Percentiles rank a stretch among this genome's conserved stretches.
Evolutionary conservation across 305 asterid species (phyloP).

Genomic region (Fraxinus paxiana): DNA sequence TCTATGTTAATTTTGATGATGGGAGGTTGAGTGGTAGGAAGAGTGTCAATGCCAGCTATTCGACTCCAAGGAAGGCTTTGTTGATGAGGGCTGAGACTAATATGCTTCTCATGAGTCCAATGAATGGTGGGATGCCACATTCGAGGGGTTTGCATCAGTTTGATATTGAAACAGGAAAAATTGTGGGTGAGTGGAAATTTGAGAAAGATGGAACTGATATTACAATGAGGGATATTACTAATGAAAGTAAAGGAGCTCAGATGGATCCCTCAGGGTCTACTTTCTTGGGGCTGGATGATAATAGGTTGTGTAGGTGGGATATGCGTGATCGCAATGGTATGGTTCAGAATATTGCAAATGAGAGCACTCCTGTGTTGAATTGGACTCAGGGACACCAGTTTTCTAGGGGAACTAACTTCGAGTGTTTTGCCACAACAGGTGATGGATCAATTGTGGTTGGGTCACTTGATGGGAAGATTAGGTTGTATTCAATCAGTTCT

Average conservation of each 20-base stretch:
- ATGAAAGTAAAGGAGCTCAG: conserved; percentile 89
- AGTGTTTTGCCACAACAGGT: conserved; percentile 94
- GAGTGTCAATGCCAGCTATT: conserved; percentile 24
- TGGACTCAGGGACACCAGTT: conserved; percentile 99
- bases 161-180: conserved; percentile 79
- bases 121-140: conserved; percentile 57
- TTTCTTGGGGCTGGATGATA: conserved; percentile 92
- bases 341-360: conserved; percentile 71
- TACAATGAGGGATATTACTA: conserved; percentile 83
- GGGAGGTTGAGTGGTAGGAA: conserved; percentile 42
- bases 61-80: conserved; percentile 85
- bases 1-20: conserved; percentile 67
- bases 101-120: conserved; percentile 96
- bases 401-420: conserved; percentile 89
- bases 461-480: conserved; percentile 92
- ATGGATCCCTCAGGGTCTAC: conserved; percentile 96
- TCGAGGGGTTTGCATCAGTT: conserved; percentile 83
- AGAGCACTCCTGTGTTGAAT: conserved; percentile 80
- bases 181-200: conserved; percentile 91
- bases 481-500: conserved; percentile 79
- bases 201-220: conserved; percentile 94
- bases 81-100: conserved; percentile 92
- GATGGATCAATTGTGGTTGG: conserved; percentile 98
- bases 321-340: conserved; percentile 89
- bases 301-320: conserved; percentile 94